Conservation (phyloP, 441 rosid genomes). For the Erysimum cheiri region DNA sequence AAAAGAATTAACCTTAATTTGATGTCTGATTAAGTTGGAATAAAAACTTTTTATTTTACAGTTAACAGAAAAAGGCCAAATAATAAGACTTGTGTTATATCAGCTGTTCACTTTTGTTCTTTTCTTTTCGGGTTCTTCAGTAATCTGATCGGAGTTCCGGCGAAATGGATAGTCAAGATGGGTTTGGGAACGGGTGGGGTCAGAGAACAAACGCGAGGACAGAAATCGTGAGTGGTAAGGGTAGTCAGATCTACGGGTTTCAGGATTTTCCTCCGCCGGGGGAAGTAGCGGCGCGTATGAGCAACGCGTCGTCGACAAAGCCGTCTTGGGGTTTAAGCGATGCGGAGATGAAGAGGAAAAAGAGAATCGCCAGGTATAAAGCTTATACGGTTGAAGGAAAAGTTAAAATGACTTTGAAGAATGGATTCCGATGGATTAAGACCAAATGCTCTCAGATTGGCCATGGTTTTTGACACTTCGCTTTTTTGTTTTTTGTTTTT, state of each 20-base stretch:
- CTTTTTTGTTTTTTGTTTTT: neutral
- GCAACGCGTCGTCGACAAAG: constrained; percentile 40
- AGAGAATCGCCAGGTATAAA: constrained; percentile 80
- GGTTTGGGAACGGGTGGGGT: constrained; percentile 49
- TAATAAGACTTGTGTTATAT: neutral
- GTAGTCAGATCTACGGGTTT: constrained; percentile 49
- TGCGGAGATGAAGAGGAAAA: constrained; percentile 76
- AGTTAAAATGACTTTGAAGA: constrained; percentile 62
- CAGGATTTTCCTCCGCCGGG: constrained; percentile 42
- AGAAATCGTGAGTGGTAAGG: constrained; percentile 71
- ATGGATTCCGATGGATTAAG: constrained; percentile 80
- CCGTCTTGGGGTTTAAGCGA: constrained; percentile 65
- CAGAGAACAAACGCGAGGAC: constrained; percentile 46
- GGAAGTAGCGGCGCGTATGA: constrained; percentile 34
- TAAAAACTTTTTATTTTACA: neutral
- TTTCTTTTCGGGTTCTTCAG: neutral
- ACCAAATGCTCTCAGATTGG: constrained; percentile 65
- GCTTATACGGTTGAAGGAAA: constrained; percentile 73
- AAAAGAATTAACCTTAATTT: neutral
- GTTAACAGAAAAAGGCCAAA: neutral
- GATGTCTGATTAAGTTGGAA: neutral
- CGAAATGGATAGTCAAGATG: constrained; percentile 46
- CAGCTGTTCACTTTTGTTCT: no score
- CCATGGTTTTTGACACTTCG: constrained; percentile 43
- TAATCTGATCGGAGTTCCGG: constrained; percentile 21